A percentile compares a stretch with the other conserved stretches of the same genome.
Conservation (phyloP, 2,329 filamentous ascomycete species). For the Paramyrothecium sp. region DNA sequence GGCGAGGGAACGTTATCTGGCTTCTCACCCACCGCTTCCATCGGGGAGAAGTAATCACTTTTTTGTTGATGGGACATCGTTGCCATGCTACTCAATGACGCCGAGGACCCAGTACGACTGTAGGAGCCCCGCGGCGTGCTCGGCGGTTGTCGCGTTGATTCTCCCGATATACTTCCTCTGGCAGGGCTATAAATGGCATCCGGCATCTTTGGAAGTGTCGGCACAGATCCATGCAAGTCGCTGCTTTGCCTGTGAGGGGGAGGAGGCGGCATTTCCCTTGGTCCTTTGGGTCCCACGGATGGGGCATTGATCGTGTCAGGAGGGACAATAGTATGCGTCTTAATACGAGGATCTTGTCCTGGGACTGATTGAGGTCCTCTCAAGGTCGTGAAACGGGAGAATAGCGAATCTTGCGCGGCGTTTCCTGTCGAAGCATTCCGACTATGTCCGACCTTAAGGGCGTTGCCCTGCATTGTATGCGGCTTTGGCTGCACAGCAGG, state of each 20-base stretch:
- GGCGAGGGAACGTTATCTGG: too few relatives aligned
- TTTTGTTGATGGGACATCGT: slow-evolving; percentile 22
- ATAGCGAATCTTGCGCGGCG: slow-evolving; percentile 44
- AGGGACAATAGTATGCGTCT: slow-evolving; percentile 44
- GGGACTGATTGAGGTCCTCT: slow-evolving; percentile 39
- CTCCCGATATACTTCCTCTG: slow-evolving; percentile 65
- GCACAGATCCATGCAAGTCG: slow-evolving; percentile 49
- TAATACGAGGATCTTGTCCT: slow-evolving; percentile 52
- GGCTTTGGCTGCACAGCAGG: slow-evolving; percentile 65
- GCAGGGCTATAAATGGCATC: slow-evolving; percentile 79
- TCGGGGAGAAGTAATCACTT: slow-evolving; percentile 28
- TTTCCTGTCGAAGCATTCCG: slow-evolving; percentile 24
- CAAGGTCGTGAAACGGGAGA: slow-evolving; percentile 56
- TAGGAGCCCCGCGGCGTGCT: slow-evolving; percentile 64
- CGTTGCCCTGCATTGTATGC: slow-evolving; percentile 61
- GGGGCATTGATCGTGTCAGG: slow-evolving; percentile 14
- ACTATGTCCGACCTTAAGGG: slow-evolving; percentile 31
- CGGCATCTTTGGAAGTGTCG: slow-evolving; percentile 66
- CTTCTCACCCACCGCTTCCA: slow-evolving; percentile 10
- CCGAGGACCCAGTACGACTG: slow-evolving; percentile 55
- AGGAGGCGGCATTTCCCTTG: slow-evolving; percentile 50
- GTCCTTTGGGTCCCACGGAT: slow-evolving; percentile 32
- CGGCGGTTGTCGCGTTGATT: slow-evolving; percentile 63
- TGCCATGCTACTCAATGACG: slow-evolving; percentile 31
- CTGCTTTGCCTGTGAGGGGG: slow-evolving; percentile 40